Evolutionary conservation across 768 basidiomycete genomes (phyloP).

Genomic region (Sutorius australiensis): DNA sequence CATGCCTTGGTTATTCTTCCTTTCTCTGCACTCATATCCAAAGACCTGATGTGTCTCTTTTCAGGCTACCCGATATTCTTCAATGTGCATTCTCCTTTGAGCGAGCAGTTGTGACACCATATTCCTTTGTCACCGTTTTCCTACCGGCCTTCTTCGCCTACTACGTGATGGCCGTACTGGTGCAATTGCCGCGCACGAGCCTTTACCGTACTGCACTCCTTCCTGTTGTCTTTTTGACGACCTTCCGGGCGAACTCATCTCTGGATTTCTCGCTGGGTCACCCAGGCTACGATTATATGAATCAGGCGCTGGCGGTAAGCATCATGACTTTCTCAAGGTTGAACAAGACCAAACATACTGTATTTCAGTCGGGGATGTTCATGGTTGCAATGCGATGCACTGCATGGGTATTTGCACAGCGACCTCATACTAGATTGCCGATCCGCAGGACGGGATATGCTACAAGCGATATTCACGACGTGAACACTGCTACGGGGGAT

Average conservation of each 20-base stretch:
- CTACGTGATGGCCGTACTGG: constrained; percentile 51
- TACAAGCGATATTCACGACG: neutral
- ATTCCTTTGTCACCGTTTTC: constrained; percentile 36
- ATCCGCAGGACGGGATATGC: neutral
- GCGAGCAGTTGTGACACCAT: constrained; percentile 16
- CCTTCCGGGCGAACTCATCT: constrained; percentile 37
- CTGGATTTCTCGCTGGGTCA: constrained; percentile 23
- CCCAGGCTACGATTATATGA: constrained; percentile 13
- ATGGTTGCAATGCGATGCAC: constrained; percentile 23
- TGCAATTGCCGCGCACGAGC: constrained; percentile 44
- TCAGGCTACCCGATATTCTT: constrained; percentile 5
- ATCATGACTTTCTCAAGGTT: no score
- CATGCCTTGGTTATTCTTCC: constrained; percentile 17
- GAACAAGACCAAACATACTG: neutral
- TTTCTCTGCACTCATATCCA: neutral
- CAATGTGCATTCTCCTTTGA: constrained; percentile 15
- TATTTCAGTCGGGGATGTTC: constrained; percentile 23
- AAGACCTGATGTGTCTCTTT: constrained; percentile 1
- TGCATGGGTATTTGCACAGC: constrained; percentile 17
- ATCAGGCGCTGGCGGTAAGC: constrained; percentile 24
- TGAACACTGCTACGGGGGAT: neutral
- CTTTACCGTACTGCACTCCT: constrained; percentile 44
- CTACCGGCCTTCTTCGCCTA: constrained; percentile 44
- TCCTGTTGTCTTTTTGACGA: constrained; percentile 43
- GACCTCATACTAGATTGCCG: constrained; percentile 13